phyloP scores from a whole-genome alignment of 2,329 filamentous ascomycete species.

The Colletotrichum sp. region DNA sequence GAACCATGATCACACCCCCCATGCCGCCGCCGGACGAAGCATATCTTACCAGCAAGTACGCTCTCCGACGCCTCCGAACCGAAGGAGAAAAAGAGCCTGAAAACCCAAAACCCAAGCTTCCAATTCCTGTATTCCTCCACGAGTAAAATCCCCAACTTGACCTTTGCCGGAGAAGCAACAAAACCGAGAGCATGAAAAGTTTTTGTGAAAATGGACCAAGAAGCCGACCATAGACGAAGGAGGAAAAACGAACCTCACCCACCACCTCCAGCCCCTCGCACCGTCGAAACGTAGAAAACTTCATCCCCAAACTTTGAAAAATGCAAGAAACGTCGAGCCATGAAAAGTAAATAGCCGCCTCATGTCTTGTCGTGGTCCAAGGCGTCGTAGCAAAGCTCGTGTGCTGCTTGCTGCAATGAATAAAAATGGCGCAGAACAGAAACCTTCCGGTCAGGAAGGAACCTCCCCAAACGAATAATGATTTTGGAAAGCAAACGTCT shows the following conservation, averaged over 20 bases:
- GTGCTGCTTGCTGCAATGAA: slow-evolving; percentile 12
- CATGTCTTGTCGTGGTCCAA: slow-evolving; percentile 19
- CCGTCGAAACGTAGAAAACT: not conserved
- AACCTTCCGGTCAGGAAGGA: not conserved
- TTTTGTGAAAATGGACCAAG: slow-evolving; percentile 4
- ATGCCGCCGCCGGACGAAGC: slow-evolving; percentile 1
- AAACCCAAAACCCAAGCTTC: not conserved
- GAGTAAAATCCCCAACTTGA: not conserved
- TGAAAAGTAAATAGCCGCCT: slow-evolving; percentile 13
- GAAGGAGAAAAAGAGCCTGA: not conserved
- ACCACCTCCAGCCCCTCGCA: not conserved
- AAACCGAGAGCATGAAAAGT: not conserved
- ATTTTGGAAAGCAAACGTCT: not conserved
- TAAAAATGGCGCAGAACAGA: not conserved
- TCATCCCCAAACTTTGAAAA: not conserved
- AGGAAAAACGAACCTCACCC: not conserved
- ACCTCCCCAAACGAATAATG: not conserved
- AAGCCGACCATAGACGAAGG: not conserved
- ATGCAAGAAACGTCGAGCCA: not conserved
- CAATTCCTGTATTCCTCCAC: not conserved
- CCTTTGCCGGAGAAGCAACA: not conserved
- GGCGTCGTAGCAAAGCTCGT: slow-evolving; percentile 21
- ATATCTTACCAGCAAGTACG: slow-evolving; percentile 20
- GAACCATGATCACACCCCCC: not conserved
- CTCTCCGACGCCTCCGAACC: slow-evolving; percentile 13